Evolutionary conservation across 164 flowering plant genomes (phyloP).

Genomic region (Liriodendron chinense): DNA sequence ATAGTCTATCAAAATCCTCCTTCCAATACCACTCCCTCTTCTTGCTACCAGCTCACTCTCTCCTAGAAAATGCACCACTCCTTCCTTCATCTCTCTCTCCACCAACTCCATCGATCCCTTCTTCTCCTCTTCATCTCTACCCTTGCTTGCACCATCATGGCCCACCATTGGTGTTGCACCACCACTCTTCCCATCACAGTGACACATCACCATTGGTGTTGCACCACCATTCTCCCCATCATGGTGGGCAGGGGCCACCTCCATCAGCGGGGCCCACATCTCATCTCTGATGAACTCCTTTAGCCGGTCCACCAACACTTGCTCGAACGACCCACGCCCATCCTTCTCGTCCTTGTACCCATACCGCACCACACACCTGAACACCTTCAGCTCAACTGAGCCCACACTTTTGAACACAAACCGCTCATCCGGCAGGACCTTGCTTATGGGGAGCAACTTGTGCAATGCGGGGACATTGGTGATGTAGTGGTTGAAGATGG

Average conservation of each 20-base stretch:
- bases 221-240: neutral
- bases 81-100: conserved; percentile 39
- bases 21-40: conserved; percentile 40
- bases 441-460: conserved; percentile 72
- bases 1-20: conserved; percentile 58
- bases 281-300: conserved; percentile 56
- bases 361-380: conserved; percentile 68
- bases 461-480: conserved; percentile 64
- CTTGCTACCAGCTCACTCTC: conserved; percentile 62
- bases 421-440: conserved; percentile 60
- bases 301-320: conserved; percentile 41
- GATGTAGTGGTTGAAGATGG: conserved; percentile 65
- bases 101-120: conserved; percentile 23
- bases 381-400: conserved; percentile 48
- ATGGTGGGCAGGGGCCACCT: conserved; percentile 31
- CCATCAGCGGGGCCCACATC: conserved; percentile 7
- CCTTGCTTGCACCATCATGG: neutral
- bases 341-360: conserved; percentile 62
- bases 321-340: conserved; percentile 58
- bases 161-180: conserved; percentile 15
- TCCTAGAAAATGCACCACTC: conserved; percentile 63
- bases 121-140: neutral
- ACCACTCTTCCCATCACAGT: neutral
- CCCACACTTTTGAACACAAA: conserved; percentile 59
- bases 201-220: conserved; percentile 23